Percentiles rank a stretch among this genome's conserved stretches.
These are phyloP conservation scores for Lentinula lateritia DNA, from an alignment of 768 basidiomycete genomes.

Conservation along the genomic window DNA sequence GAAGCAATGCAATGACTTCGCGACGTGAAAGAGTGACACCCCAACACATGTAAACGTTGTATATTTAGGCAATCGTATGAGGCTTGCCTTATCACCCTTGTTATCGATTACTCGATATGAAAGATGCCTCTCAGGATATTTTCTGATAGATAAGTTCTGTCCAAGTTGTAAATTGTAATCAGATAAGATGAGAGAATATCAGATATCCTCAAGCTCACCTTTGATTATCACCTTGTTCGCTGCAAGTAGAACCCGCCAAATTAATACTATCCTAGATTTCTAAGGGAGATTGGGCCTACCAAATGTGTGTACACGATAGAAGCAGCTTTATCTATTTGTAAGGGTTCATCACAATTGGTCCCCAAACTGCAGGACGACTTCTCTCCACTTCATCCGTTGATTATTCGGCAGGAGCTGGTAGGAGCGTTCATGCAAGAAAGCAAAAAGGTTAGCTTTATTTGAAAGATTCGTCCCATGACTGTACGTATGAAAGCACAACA, in stretches of 20 bases:
- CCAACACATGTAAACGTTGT: background rate
- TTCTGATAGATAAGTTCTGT: background rate
- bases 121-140: background rate
- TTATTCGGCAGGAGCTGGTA: background rate
- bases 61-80: background rate
- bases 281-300: background rate
- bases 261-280: background rate
- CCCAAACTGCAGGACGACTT: background rate
- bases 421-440: background rate
- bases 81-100: background rate
- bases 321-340: background rate
- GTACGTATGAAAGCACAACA: background rate
- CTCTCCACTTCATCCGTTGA: background rate
- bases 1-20: background rate
- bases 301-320: background rate
- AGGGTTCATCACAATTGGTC: background rate
- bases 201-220: background rate
- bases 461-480: background rate
- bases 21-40: background rate
- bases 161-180: background rate
- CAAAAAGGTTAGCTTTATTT: background rate
- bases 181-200: background rate
- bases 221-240: background rate
- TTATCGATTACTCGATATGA: background rate
- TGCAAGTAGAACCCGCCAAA: background rate